Base-by-base conservation (phyloP, 805 yeast species). In the Pichia deserticola region DNA sequence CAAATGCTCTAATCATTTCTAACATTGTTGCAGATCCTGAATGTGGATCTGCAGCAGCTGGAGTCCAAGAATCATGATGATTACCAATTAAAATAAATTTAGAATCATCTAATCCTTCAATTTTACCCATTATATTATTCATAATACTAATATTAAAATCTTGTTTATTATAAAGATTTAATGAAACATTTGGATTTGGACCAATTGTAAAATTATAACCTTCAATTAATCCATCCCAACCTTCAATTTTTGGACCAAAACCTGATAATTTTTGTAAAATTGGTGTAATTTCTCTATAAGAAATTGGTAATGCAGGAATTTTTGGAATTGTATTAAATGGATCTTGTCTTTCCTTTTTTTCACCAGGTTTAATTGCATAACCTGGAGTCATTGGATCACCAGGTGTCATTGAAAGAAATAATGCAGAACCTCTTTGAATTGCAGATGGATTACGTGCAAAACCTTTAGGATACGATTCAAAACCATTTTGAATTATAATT, bases 311-410 rank as follows among this genome's bases (percentile, higher is more conserved):
- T 15, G 81, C 79, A 7, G 93, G 92, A 49, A 86, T 86, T 27
- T 63, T 65, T 13, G 90, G 89, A 44, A 79, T 80, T 7, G 74
- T 63, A 35, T 64, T 57, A 50, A 61, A 54, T 2, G 86, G 86
- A 52, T 73, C 79, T 6, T 63, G 62, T 48, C 85, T 69, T 28
- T 73, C 66, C 40, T 73, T 74, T 13, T 70, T 75, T 5, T 76
- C 76, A 44, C 76, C 78, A n/a, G 86, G 79, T 44, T 73, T 76
- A 36, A 81, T 76, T 5, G 85, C 77, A 54, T 73, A 77, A 3
- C 85, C 87, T 1, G 89, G 89, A 1, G 89, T 80, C 0, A 89
- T 77, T 15, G 93, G 93, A 60, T 85, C 93, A 35, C 93, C 93
- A 1, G 90, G 89, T 5, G 72, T 68, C 44, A 63, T 64, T 5